Conservation (phyloP, 78 protist species). For the Ministeria vibrans region DNA sequence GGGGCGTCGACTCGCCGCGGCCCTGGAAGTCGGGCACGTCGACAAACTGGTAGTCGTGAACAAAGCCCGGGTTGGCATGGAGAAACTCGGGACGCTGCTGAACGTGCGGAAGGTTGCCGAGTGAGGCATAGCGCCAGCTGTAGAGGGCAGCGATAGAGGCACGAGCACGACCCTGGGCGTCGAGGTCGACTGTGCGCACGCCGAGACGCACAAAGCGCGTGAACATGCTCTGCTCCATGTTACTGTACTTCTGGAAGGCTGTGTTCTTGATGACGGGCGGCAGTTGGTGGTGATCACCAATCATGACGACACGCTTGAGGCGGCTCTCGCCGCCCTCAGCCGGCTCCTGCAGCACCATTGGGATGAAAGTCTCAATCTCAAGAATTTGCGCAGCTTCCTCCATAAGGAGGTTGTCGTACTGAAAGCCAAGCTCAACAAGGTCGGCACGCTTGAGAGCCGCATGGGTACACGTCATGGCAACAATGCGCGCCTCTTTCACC, state of each 20-base stretch:
- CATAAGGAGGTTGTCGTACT: conserved; percentile 90
- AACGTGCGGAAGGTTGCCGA: conserved; percentile 68
- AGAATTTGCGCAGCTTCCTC: conserved; percentile 90
- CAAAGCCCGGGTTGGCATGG: conserved; percentile 70
- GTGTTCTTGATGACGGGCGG: conserved; percentile 90
- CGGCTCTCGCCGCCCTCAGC: conserved; percentile 32
- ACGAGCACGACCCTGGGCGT: conserved; percentile 65
- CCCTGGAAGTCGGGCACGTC: conserved; percentile 75
- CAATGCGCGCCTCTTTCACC: conserved; percentile 73
- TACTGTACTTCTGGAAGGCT: conserved; percentile 71
- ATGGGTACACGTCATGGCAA: conserved; percentile 98
- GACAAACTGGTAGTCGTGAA: conserved; percentile 69
- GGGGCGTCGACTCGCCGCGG: conserved; percentile 68
- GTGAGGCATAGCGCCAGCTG: conserved; percentile 80
- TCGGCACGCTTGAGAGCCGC: conserved; percentile 80
- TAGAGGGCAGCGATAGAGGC: conserved; percentile 63
- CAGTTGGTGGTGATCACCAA: conserved; percentile 96
- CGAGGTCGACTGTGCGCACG: conserved; percentile 67
- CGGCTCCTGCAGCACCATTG: conserved; percentile 80
- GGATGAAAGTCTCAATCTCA: conserved; percentile 94
- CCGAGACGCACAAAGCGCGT: conserved; percentile 60
- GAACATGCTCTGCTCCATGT: conserved; percentile 74
- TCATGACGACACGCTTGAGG: conserved; percentile 82
- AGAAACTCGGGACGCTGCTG: conserved; percentile 5
- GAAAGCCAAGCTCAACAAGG: conserved; percentile 53